Conservation (phyloP, 1,284 basidiomycete genomes). For the Quambalaria eucalypti region DNA sequence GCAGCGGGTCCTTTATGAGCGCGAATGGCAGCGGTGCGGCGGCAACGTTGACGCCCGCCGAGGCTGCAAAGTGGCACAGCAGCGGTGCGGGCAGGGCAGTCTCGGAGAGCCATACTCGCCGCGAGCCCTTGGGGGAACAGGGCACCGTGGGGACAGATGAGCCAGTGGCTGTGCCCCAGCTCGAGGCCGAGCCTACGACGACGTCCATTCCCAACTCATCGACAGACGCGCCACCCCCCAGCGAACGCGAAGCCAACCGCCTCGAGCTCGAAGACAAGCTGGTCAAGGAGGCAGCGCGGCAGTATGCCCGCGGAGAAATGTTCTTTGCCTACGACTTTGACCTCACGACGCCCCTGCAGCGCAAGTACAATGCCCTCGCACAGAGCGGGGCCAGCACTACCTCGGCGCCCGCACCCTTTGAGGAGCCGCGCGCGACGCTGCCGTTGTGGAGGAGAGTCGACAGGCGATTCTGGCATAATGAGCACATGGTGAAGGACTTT, state of each 20-base stretch:
- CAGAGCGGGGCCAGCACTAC: not conserved
- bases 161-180: slow-evolving; percentile 4
- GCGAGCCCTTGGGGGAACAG: not conserved
- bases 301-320: slow-evolving; percentile 36
- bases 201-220: not conserved
- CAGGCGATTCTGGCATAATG: slow-evolving; percentile 81
- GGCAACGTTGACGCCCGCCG: slow-evolving; percentile 1
- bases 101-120: too few species aligned
- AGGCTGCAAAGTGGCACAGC: slow-evolving; percentile 3
- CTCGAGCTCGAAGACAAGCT: slow-evolving; percentile 38
- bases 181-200: not conserved
- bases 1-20: slow-evolving; percentile 14
- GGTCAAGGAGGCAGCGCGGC: slow-evolving; percentile 29
- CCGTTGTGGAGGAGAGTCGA: slow-evolving; percentile 77
- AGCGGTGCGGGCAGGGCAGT: not conserved
- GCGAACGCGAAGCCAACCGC: slow-evolving; percentile 17
- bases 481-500: slow-evolving; percentile 63
- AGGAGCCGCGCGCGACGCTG: slow-evolving; percentile 62
- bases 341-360: slow-evolving; percentile 51
- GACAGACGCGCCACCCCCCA: not conserved
- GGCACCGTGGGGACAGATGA: slow-evolving; percentile 1
- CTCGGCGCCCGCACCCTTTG: slow-evolving; percentile 49
- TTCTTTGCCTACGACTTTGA: slow-evolving; percentile 51
- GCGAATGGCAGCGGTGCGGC: not conserved
- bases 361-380: slow-evolving; percentile 44